Conservation (phyloP, 768 basidiomycete genomes). For the Russula earlei region DNA sequence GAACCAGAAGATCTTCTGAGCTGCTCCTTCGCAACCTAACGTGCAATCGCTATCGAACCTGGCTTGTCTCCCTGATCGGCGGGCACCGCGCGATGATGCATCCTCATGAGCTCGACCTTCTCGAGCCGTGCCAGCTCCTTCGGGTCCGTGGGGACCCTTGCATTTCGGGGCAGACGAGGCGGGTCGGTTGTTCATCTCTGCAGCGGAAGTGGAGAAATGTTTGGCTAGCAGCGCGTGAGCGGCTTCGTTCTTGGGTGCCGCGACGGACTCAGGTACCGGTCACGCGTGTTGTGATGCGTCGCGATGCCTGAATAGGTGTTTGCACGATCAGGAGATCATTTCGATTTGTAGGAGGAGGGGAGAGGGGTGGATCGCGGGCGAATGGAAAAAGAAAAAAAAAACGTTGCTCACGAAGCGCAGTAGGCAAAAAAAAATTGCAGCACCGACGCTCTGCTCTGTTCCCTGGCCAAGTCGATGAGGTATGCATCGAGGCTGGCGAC, state of each 20-base stretch:
- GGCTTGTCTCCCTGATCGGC: conserved; percentile 49
- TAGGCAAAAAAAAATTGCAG: conserved; percentile 51
- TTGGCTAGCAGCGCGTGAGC: conserved; percentile 47
- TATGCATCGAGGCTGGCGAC: conserved; percentile 38
- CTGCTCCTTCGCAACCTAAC: conserved; percentile 29
- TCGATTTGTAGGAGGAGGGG: not conserved
- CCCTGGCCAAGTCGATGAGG: conserved; percentile 24
- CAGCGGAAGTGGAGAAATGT: conserved; percentile 32
- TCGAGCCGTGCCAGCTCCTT: conserved; percentile 44
- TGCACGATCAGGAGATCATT: conserved; percentile 4
- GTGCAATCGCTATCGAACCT: conserved; percentile 46
- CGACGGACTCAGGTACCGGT: conserved; percentile 21
- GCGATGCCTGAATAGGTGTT: conserved; percentile 47
- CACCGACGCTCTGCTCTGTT: conserved; percentile 25
- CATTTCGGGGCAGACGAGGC: conserved; percentile 11
- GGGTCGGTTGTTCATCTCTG: conserved; percentile 18
- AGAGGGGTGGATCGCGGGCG: not conserved
- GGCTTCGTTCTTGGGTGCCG: conserved; percentile 32
- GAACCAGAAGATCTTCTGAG: conserved; percentile 56
- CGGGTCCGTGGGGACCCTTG: conserved; percentile 37
- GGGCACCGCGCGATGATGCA: conserved; percentile 61
- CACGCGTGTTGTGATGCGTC: conserved; percentile 56
- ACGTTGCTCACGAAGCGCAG: conserved; percentile 47
- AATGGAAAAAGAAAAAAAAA: no score
- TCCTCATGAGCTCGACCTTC: conserved; percentile 60